phyloP scores from a whole-genome alignment of 495 filamentous ascomycete species.

The Trichoderma virens region DNA sequence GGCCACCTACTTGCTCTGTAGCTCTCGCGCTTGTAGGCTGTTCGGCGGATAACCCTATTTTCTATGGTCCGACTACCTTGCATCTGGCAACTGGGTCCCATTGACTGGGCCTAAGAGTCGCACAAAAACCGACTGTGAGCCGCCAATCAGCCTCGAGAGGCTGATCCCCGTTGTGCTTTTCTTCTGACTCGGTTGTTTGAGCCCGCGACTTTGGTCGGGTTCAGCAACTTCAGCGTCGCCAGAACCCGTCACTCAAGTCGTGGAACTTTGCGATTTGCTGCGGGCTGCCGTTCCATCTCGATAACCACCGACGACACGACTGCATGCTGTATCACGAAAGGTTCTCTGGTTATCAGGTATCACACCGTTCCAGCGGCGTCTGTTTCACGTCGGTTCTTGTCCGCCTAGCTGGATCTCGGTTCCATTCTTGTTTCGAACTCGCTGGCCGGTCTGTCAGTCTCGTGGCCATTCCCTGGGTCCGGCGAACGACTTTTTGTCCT shows the following conservation, averaged over 20 bases:
- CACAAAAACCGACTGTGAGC: constrained; percentile 43
- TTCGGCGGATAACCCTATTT: constrained; percentile 1
- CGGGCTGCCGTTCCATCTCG: constrained; percentile 9
- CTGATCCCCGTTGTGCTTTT: constrained; percentile 1
- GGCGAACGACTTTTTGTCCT: neutral
- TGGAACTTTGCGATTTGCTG: constrained; percentile 3
- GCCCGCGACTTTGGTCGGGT: constrained; percentile 2
- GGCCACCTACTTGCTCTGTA: constrained; percentile 15
- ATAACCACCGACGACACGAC: constrained; percentile 30
- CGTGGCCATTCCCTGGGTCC: neutral
- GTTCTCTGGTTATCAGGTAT: neutral
- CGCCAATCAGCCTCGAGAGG: constrained; percentile 23
- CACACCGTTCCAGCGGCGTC: neutral
- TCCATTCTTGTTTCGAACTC: neutral
- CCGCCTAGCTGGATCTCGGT: constrained; percentile 3
- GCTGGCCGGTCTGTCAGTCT: neutral
- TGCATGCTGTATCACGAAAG: constrained; percentile 35
- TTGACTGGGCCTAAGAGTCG: constrained; percentile 34
- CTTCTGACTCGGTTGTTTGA: constrained; percentile 3
- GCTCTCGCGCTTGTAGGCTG: neutral
- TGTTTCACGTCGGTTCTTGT: constrained; percentile 24
- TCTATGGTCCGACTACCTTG: constrained; percentile 21
- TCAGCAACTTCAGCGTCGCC: constrained; percentile 10
- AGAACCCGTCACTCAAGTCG: constrained; percentile 17
- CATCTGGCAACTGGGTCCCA: constrained; percentile 29